phyloP scores from a whole-genome alignment of 2,329 filamentous ascomycete genomes.

The Corinectria fuckeliana region DNA sequence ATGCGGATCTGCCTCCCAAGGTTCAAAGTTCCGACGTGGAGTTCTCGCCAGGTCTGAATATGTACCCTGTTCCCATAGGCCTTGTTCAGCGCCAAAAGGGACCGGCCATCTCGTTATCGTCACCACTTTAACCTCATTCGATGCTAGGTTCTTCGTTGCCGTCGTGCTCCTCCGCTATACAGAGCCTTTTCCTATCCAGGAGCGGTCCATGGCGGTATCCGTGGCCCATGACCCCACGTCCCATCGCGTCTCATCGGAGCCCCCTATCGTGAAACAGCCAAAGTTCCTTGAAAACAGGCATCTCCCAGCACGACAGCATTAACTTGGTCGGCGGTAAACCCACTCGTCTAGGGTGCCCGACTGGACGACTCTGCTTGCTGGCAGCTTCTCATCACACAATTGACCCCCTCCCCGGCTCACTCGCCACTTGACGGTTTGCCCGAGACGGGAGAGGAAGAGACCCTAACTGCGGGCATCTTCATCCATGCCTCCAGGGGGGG shows the following conservation, averaged over 20 bases:
- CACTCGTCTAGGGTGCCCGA: slow-evolving; percentile 24
- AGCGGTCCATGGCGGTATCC: slow-evolving; percentile 19
- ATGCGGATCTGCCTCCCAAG: background rate
- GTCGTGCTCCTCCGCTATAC: slow-evolving; percentile 5
- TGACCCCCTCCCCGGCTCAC: slow-evolving; percentile 7
- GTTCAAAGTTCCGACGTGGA: slow-evolving; percentile 8
- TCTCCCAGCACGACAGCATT: slow-evolving; percentile 27
- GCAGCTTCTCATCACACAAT: slow-evolving; percentile 19
- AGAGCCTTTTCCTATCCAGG: slow-evolving; percentile 12
- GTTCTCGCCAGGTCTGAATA: background rate
- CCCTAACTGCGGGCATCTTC: background rate
- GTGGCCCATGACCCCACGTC: slow-evolving; percentile 25
- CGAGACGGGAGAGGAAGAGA: background rate
- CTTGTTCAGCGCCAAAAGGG: slow-evolving; percentile 6
- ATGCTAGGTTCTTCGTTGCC: background rate
- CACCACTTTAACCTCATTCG: slow-evolving; percentile 21
- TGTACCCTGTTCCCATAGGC: slow-evolving; percentile 4
- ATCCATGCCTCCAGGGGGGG: background rate
- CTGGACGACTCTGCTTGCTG: slow-evolving; percentile 17
- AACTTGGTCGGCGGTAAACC: slow-evolving; percentile 27
- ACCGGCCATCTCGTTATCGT: slow-evolving; percentile 8
- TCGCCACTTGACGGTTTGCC: slow-evolving; percentile 18
- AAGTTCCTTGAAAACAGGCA: slow-evolving; percentile 27
- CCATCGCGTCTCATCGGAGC: slow-evolving; percentile 23
- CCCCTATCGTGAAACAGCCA: slow-evolving; percentile 35